Base-by-base conservation (phyloP, 441 rosid species). In the Erodium texanum region DNA sequence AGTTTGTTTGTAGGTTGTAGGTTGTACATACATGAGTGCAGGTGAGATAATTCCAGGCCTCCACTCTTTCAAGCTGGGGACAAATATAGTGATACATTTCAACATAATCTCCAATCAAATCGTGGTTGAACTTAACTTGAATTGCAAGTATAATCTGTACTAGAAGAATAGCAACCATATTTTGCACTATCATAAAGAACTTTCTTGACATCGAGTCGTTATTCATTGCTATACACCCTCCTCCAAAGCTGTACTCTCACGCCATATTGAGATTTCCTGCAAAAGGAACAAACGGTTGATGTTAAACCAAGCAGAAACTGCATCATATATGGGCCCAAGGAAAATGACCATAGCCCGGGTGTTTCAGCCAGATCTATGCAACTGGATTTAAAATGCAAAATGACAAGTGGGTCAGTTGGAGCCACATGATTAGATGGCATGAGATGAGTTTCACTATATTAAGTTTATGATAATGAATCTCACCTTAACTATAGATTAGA, bases 231-330 rank as follows among this genome's bases (percentile, higher is more conserved):
- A 79, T 15, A 18, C 75, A 27, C 62, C 69, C 64, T 65, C 67
- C 18, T 65, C 67, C 18, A 32, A 32, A 43, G 24, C 64, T 61
- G 78, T 68, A 43, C 85, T 75, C 83, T 88, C 87, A 22, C 62
- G 78, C 54, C 80, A 81, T 66, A 85, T 52, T 4, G 78, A 79
- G 54, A 84, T 80, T 82, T 84, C 86, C 92, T 86, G 83, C 75
- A 63, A 75, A 48, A 68, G 11, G 72, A 80, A 75, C 36, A 68
- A 45, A 34, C 62, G 22, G 36, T 27, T 27, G 14, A 64, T 16
- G 68, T n/a, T 52, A 68, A 45, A 71, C 59, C 65, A 70, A 68
- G 65, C 66, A 0, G 20, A 19, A 67, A 48, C 23, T 0, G 45
- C 9, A 19, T 58, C 14, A 58, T 20, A 58, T 58, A 11, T 9